These are phyloP conservation scores for Pelargonium cotyledonis DNA, from an alignment of 441 rosid genomes.

Conservation along the genomic window DNA sequence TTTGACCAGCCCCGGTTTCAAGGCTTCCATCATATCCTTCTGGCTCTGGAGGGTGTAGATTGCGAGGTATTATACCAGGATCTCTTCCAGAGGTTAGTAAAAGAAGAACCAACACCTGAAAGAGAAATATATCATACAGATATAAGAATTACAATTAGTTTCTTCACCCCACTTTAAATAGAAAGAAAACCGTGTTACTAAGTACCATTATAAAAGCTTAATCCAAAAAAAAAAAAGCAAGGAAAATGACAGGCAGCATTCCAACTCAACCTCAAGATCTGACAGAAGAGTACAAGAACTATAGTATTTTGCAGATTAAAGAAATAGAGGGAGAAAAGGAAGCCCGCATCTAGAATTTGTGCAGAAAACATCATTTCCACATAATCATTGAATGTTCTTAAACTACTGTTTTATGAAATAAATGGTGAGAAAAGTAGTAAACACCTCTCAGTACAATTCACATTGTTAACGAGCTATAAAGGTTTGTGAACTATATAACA, in stretches of 20 bases:
- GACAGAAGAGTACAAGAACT: neutral
- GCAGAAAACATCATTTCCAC: neutral
- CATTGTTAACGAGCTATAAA: neutral
- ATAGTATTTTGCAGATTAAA: neutral
- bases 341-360: neutral
- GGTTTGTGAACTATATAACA: neutral
- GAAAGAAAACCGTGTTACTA: neutral
- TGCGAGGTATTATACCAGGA: slow-evolving; percentile 89
- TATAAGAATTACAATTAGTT: neutral
- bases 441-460: neutral
- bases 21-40: slow-evolving; percentile 51
- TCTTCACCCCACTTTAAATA: neutral
- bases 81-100: slow-evolving; percentile 90
- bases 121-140: slow-evolving; percentile 9
- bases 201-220: neutral
- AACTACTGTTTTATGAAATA: neutral
- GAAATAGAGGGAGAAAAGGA: neutral
- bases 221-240: neutral
- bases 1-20: slow-evolving; percentile 50
- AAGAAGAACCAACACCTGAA: slow-evolving; percentile 74
- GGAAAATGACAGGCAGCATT: neutral
- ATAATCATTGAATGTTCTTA: neutral
- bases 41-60: slow-evolving; percentile 79
- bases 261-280: too few relatives aligned
- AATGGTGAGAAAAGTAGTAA: neutral